phyloP scores from a whole-genome alignment of 768 basidiomycete species.

The Crassisporium funariophilum region DNA sequence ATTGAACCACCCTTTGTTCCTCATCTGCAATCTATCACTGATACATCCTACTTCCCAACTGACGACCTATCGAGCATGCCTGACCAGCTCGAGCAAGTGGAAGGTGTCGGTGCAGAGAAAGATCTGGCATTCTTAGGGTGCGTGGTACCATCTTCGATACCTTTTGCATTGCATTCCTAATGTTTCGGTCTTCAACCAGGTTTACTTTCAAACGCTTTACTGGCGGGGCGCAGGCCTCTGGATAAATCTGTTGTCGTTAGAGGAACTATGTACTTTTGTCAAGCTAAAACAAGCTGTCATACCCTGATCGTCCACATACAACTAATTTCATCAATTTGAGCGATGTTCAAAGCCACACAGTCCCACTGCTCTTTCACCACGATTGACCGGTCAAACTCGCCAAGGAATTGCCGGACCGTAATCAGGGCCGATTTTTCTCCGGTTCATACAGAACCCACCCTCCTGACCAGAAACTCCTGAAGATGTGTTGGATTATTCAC shows the following conservation, averaged over 20 bases:
- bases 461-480: too few species aligned
- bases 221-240: conserved; percentile 35
- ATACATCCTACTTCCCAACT: conserved; percentile 96
- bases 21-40: conserved; percentile 86
- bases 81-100: conserved; percentile 59
- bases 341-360: too few species aligned
- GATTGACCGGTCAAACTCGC: too few species aligned
- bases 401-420: background rate
- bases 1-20: conserved; percentile 98
- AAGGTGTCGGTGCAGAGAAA: conserved; percentile 65
- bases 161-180: conserved; percentile 11
- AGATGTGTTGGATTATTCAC: too few species aligned
- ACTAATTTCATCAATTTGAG: too few species aligned
- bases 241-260: conserved; percentile 14
- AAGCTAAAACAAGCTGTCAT: too few species aligned
- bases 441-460: background rate
- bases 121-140: conserved; percentile 70
- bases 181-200: conserved; percentile 36
- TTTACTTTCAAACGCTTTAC: conserved; percentile 85
- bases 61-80: conserved; percentile 82
- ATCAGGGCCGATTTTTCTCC: background rate
- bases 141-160: conserved; percentile 19
- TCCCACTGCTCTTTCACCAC: too few species aligned
- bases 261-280: background rate
- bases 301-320: background rate